Percentiles rank a stretch among this genome's conserved stretches.
Conservation (phyloP, 1,284 basidiomycete species). For the Pseudomicrostroma phylloplanum region DNA sequence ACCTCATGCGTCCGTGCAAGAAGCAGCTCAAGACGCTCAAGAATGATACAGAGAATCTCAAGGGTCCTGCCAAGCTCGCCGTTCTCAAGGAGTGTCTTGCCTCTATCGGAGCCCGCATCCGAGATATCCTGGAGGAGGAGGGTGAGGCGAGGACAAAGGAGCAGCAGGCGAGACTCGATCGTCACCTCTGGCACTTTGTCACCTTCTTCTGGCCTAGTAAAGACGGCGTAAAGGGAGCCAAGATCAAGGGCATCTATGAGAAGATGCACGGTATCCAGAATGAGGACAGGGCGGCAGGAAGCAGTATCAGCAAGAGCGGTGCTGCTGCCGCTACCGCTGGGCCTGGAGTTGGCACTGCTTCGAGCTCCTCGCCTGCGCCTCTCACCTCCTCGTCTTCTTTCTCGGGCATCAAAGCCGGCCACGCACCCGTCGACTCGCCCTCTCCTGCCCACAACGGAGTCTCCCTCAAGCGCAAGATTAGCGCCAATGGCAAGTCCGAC, state of each 20-base stretch:
- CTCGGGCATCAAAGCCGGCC: neutral
- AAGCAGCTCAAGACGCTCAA: slow-evolving; percentile 94
- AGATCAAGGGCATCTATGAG: slow-evolving; percentile 14
- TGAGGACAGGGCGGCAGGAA: neutral
- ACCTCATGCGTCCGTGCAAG: slow-evolving; percentile 91
- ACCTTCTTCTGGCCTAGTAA: slow-evolving; percentile 96
- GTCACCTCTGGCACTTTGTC: slow-evolving; percentile 79
- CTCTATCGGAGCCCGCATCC: slow-evolving; percentile 87
- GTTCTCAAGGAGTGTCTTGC: slow-evolving; percentile 92
- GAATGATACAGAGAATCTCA: slow-evolving; percentile 78
- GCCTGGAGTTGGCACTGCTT: neutral
- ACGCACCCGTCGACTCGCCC: neutral
- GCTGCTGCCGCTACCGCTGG: neutral
- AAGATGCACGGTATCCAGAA: slow-evolving; percentile 8
- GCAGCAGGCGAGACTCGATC: slow-evolving; percentile 75
- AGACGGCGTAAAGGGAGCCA: slow-evolving; percentile 20
- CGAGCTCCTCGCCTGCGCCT: neutral
- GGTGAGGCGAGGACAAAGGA: slow-evolving; percentile 61
- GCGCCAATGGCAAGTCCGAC: neutral
- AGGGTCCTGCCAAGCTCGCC: slow-evolving; percentile 86
- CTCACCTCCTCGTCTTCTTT: neutral
- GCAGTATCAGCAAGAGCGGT: no score
- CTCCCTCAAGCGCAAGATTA: neutral
- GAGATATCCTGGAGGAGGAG: slow-evolving; percentile 66
- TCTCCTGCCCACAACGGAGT: neutral